Evolutionary conservation across 345 rosid genomes (phyloP).

Genomic region (Pistacia integerrima): DNA sequence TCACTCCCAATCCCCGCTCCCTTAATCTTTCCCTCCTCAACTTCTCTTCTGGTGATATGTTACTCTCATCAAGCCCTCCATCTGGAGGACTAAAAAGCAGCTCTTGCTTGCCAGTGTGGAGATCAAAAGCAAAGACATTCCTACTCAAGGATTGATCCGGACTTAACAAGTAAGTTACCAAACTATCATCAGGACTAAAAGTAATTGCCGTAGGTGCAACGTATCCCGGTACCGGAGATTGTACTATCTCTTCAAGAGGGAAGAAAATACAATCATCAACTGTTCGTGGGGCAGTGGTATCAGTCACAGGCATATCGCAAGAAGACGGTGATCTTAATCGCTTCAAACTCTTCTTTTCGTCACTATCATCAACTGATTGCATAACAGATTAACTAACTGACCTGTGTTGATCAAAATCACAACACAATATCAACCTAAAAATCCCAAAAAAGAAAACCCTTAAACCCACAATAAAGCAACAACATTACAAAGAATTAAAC

Average conservation of each 20-base stretch:
- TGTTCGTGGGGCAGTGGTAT: conserved; percentile 38
- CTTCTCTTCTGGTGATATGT: conserved; percentile 85
- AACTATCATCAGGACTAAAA: conserved; percentile 85
- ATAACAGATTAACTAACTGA: conserved; percentile 44
- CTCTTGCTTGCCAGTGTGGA: conserved; percentile 56
- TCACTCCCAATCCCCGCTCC: conserved; percentile 94
- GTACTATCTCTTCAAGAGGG: conserved; percentile 81
- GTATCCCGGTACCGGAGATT: conserved; percentile 90
- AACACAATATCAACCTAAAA: conserved; percentile 21
- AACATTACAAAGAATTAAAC: not conserved
- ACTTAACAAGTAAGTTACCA: conserved; percentile 70
- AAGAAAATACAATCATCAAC: conserved; percentile 46
- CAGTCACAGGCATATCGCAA: conserved; percentile 56
- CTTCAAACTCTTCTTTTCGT: conserved; percentile 50
- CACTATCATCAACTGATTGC: conserved; percentile 53
- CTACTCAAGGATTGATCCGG: conserved; percentile 73
- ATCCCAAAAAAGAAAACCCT: not conserved
- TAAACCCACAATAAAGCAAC: not conserved
- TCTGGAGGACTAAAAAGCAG: conserved; percentile 77
- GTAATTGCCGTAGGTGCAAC: conserved; percentile 68
- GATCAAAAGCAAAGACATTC: conserved; percentile 69
- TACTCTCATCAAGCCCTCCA: conserved; percentile 92
- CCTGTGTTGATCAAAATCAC: conserved; percentile 11
- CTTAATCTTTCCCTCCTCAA: conserved; percentile 88
- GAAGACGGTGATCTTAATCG: conserved; percentile 36